Percentiles rank a stretch among this genome's conserved stretches.
phyloP scores from a whole-genome alignment of 1,284 basidiomycete genomes.

The Vanrija sp. region DNA sequence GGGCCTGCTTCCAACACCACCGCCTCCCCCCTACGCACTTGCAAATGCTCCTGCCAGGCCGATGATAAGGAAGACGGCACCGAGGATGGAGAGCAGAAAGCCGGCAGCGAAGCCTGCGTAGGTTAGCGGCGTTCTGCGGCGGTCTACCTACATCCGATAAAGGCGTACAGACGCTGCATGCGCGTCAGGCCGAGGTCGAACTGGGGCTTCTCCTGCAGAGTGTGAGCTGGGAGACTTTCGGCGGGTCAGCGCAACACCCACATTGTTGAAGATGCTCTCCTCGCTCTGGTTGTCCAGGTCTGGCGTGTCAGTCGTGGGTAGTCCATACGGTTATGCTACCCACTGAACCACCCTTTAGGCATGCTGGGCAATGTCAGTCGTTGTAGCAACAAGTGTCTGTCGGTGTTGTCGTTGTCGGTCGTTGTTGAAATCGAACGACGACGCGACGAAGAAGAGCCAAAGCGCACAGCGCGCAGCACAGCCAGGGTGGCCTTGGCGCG shows the following conservation, averaged over 20 bases:
- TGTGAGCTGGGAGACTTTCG: slow-evolving; percentile 1
- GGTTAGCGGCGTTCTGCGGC: not conserved
- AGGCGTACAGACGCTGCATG: slow-evolving; percentile 77
- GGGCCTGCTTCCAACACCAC: not conserved
- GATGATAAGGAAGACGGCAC: slow-evolving; percentile 70
- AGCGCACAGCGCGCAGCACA: too few relatives aligned
- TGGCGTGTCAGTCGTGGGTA: slow-evolving; percentile 1
- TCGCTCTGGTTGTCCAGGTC: slow-evolving; percentile 9
- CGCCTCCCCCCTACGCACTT: slow-evolving; percentile 56
- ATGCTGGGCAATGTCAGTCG: slow-evolving; percentile 1
- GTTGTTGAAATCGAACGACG: too few relatives aligned
- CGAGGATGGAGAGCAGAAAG: slow-evolving; percentile 68
- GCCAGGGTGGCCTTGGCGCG: too few relatives aligned
- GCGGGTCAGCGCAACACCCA: not conserved
- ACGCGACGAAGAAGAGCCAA: too few relatives aligned
- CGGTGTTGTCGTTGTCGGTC: too few relatives aligned
- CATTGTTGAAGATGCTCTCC: too few relatives aligned
- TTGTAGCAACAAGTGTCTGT: too few relatives aligned
- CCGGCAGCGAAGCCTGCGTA: slow-evolving; percentile 58
- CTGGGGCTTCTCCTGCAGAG: slow-evolving; percentile 59
- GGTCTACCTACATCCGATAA: slow-evolving; percentile 63
- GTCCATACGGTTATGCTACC: slow-evolving; percentile 1
- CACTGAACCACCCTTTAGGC: slow-evolving; percentile 33
- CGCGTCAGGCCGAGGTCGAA: slow-evolving; percentile 74
- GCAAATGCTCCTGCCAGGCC: slow-evolving; percentile 71